A percentile compares a stretch with the other conserved stretches of the same genome.
Conservation (phyloP, 805 yeast genomes). For the Kuraishia hungarica region DNA sequence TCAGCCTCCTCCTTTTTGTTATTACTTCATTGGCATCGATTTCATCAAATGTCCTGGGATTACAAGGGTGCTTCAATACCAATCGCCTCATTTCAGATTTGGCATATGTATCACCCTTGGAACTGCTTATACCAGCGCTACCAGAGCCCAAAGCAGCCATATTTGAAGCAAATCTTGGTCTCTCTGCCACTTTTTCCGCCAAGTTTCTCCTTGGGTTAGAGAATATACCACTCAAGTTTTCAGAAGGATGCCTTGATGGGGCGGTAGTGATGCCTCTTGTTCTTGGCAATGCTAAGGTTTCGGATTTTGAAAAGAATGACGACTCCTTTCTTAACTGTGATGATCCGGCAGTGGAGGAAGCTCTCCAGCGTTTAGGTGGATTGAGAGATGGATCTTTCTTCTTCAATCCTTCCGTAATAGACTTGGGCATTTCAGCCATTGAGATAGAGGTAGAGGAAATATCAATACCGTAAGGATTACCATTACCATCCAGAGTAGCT, state of each 20-base stretch:
- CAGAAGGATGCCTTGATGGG: slow-evolving; percentile 6
- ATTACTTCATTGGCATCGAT: slow-evolving; percentile 22
- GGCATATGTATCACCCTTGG: not conserved
- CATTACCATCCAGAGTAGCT: slow-evolving; percentile 4
- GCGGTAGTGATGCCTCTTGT: not conserved
- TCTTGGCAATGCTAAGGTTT: not conserved
- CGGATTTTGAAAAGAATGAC: not conserved
- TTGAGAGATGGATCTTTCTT: not conserved
- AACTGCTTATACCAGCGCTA: not conserved
- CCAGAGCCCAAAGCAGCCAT: not conserved
- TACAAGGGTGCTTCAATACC: slow-evolving; percentile 15
- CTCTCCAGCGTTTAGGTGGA: not conserved
- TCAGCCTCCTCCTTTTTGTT: slow-evolving; percentile 7
- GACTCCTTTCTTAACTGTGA: not conserved
- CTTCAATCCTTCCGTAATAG: slow-evolving; percentile 11
- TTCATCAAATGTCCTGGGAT: slow-evolving; percentile 17
- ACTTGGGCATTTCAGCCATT: slow-evolving; percentile 18
- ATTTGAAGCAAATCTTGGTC: not conserved
- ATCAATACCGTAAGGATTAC: slow-evolving; percentile 18
- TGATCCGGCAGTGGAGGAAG: not conserved
- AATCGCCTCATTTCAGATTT: slow-evolving; percentile 19
- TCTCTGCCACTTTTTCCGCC: slow-evolving; percentile 7
- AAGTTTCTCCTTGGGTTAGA: slow-evolving; percentile 10
- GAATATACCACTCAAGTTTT: slow-evolving; percentile 21
- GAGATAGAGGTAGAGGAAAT: slow-evolving; percentile 6